Percentiles rank a stretch among this genome's conserved stretches.
Conservation (phyloP, 805 yeast species). For the Phaffomyces thermotolerans region DNA sequence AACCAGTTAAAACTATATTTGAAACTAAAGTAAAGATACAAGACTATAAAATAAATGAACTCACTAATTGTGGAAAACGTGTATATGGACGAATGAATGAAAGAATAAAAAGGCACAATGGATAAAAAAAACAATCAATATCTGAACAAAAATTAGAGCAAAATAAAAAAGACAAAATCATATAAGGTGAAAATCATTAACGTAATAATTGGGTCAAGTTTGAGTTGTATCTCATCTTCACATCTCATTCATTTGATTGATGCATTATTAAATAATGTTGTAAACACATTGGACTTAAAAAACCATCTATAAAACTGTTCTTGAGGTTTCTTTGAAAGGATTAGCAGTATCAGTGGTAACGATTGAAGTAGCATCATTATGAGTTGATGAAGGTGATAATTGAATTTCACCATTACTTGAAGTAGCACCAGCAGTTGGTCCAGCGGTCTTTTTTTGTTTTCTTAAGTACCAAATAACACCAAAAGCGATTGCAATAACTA, state of each 20-base stretch:
- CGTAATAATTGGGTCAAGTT: neutral
- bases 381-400: slow-evolving; percentile 20
- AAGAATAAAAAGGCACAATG: neutral
- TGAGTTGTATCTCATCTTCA: too few relatives aligned
- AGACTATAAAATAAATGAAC: slow-evolving; percentile 2
- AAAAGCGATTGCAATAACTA: slow-evolving; percentile 22
- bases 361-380: slow-evolving; percentile 13
- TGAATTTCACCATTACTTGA: slow-evolving; percentile 20
- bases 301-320: slow-evolving; percentile 20
- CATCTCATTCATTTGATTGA: too few relatives aligned
- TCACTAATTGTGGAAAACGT: neutral
- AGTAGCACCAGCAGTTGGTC: neutral
- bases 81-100: too few relatives aligned
- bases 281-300: neutral
- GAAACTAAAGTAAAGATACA: neutral
- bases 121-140: neutral
- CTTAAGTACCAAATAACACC: slow-evolving; percentile 28
- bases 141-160: neutral
- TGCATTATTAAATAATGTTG: neutral
- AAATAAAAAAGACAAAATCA: neutral
- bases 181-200: neutral
- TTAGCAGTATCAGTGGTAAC: slow-evolving; percentile 21
- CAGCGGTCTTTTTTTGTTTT: slow-evolving; percentile 18
- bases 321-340: slow-evolving; percentile 24
- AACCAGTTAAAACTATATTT: neutral